These are phyloP conservation scores for Colletotrichum simmondsii DNA, from an alignment of 2,329 filamentous ascomycete species.

Conservation along the genomic window DNA sequence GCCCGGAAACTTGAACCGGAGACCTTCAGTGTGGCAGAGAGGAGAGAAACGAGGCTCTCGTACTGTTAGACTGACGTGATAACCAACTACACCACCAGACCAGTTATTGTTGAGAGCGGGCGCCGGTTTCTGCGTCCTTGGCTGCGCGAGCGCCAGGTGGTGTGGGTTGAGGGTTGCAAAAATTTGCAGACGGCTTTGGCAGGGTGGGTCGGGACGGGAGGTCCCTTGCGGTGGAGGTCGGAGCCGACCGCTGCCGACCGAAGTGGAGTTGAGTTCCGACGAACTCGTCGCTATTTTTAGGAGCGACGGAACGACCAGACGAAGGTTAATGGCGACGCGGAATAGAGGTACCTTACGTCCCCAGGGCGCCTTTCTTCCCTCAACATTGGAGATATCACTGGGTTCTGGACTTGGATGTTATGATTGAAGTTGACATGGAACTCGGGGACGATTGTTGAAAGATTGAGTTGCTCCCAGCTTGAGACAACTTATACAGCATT, in stretches of 20 bases:
- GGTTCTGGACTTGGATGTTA: too few species aligned
- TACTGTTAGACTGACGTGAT: conserved; percentile 59
- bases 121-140: neutral
- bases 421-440: too few species aligned
- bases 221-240: neutral
- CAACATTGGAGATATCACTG: neutral
- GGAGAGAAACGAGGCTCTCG: neutral
- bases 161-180: neutral
- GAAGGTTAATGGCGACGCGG: neutral
- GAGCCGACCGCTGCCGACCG: neutral
- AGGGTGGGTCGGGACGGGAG: neutral
- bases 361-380: neutral
- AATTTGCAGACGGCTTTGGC: neutral
- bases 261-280: neutral
- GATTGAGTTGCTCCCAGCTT: too few species aligned
- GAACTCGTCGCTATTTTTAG: neutral
- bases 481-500: too few species aligned
- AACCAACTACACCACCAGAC: conserved; percentile 56
- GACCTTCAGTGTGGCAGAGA: conserved; percentile 27
- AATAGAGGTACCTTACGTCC: neutral
- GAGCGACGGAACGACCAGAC: neutral
- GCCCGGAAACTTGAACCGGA: conserved; percentile 35
- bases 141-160: neutral
- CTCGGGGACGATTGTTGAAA: too few species aligned
- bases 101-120: neutral